phyloP scores from a whole-genome alignment of 176 grass and related monocot genomes.

The Lolium rigidum region DNA sequence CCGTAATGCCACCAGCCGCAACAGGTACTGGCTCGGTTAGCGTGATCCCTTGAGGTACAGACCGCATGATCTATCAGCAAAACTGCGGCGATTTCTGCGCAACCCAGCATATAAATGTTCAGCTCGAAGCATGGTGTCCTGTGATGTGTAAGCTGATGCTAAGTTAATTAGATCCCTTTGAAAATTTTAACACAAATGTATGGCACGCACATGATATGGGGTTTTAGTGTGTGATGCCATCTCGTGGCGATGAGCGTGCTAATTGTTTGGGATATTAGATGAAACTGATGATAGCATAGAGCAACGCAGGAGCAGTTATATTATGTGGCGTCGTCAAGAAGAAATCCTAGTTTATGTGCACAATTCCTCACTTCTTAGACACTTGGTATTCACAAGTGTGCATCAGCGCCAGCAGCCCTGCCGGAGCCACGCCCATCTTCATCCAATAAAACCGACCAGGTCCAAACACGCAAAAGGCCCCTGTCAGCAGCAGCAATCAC shows the following conservation, averaged over 20 bases:
- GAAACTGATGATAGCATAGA: neutral
- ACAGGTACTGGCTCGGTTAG: too few relatives aligned
- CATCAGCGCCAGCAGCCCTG: too few relatives aligned
- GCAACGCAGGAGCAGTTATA: neutral
- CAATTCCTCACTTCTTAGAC: too few relatives aligned
- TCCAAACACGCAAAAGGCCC: too few relatives aligned
- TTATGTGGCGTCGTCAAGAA: neutral
- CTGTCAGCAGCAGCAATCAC: too few relatives aligned
- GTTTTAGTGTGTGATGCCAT: neutral
- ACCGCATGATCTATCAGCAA: neutral
- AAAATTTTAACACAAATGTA: neutral
- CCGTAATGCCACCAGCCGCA: too few relatives aligned
- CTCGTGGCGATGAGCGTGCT: neutral
- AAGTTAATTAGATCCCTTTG: neutral
- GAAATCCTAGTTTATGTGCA: too few relatives aligned
- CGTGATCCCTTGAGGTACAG: too few relatives aligned
- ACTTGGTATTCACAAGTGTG: too few relatives aligned
- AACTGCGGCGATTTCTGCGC: neutral
- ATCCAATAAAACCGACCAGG: too few relatives aligned
- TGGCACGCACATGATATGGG: neutral
- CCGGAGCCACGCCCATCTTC: too few relatives aligned
- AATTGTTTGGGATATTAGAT: constrained; percentile 15
- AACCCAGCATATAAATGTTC: neutral
- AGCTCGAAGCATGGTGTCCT: neutral
- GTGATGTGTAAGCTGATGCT: neutral